Evolutionary conservation across 768 basidiomycete species (phyloP).

Genomic region (Leccinum pellstonianum): DNA sequence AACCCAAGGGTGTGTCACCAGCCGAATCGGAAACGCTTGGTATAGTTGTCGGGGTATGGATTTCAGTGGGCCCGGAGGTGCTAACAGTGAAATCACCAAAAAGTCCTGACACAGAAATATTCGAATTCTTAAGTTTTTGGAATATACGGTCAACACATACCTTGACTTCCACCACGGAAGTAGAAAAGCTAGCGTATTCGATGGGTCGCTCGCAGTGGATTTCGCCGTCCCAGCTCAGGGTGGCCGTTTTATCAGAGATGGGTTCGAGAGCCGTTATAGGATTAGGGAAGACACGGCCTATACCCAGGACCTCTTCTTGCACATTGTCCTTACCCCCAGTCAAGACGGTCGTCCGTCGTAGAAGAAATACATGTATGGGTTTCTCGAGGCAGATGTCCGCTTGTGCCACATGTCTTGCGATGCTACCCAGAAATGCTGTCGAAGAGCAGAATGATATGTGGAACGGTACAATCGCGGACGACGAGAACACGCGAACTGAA

Average conservation of each 20-base stretch:
- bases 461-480: constrained; percentile 60
- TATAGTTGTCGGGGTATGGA: constrained; percentile 40
- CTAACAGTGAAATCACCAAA: constrained; percentile 48
- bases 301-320: constrained; percentile 41
- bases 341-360: constrained; percentile 51
- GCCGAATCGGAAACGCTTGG: constrained; percentile 53
- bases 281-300: constrained; percentile 42
- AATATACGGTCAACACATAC: constrained; percentile 31
- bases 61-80: constrained; percentile 34
- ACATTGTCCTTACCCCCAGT: constrained; percentile 20
- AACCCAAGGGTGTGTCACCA: constrained; percentile 61
- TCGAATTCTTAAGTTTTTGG: neutral
- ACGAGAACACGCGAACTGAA: constrained; percentile 53
- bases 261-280: constrained; percentile 39
- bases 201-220: constrained; percentile 40
- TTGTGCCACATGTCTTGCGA: constrained; percentile 8
- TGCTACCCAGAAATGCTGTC: constrained; percentile 35
- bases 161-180: constrained; percentile 48
- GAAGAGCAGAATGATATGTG: constrained; percentile 59
- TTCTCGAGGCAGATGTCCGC: constrained; percentile 14
- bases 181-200: constrained; percentile 49
- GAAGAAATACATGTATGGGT: constrained; percentile 50
- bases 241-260: constrained; percentile 30
- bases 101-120: constrained; percentile 48
- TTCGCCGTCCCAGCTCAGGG: constrained; percentile 65